Evolutionary conservation across 2,329 filamentous ascomycete species (phyloP), one percentile per base, ranked within the genome.

Genomic region (Penicillium sp.): DNA sequence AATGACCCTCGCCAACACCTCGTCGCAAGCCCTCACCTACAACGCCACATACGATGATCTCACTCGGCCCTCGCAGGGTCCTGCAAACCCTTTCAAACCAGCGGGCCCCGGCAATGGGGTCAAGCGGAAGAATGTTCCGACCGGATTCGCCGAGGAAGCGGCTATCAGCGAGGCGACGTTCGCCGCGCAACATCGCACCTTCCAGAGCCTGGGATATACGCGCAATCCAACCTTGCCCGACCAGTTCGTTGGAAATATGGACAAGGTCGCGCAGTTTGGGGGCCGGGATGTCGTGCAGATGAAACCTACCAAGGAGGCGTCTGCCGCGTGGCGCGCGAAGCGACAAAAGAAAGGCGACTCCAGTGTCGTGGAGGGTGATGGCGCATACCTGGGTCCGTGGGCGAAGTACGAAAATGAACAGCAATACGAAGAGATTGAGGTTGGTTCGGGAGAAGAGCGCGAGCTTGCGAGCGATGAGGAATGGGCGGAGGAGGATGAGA

Each of bases 381-480:
- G 89, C 55, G 89, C 92, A 48, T 99, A 99, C 76, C 85, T 96
- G 39, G 96, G 96, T 0, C 96, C 95, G 0, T 99, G 96, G 96
- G 96, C 95, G 8, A 88, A 84, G 73, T 96, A 96, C 72, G 83
- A 87, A 63, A 82, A 88, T 52, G 87, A 93, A 64, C 89, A 90
- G 68, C 89, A 92, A 65, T 81, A 86, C 35, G 86, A 84, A 56
- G 85, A 90, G 59, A 87, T 91, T 17, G 87, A 86, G 60, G 80
- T 82, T 51, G 86, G 87, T n/a, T 79, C 80, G 12, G 90, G 54
- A 10, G 67, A 87, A 47, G 91, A 90, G 63, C 87, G 85, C 51
- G 86, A 91, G 74, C 82, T 96, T 43, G 89, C 85, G 5, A 91
- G 88, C 67, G 90, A 91, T 63, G 90, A 92, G 72, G 91, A 94